These are phyloP conservation scores for Naganishia randhawae DNA, from an alignment of 768 basidiomycete genomes.

Conservation along the genomic window DNA sequence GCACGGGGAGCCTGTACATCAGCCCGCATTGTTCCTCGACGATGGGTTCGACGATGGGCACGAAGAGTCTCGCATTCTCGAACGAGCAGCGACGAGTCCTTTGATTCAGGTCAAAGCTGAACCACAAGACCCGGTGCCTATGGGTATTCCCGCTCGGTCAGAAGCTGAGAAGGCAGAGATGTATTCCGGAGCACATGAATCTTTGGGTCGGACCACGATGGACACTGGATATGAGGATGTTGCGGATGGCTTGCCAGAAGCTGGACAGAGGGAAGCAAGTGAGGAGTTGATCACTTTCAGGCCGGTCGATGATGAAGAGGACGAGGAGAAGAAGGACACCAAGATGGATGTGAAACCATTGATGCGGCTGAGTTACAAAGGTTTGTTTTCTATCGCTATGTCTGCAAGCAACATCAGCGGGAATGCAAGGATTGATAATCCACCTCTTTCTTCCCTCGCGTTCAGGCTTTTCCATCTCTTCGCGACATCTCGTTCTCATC, in stretches of 20 bases:
- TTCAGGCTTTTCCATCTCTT: slow-evolving; percentile 48
- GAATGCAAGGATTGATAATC: too few relatives aligned
- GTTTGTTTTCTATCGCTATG: slow-evolving; percentile 28
- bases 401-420: background rate
- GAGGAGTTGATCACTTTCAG: slow-evolving; percentile 13
- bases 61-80: slow-evolving; percentile 6
- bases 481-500: slow-evolving; percentile 48
- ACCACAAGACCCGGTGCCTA: slow-evolving; percentile 25
- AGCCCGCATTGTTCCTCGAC: background rate
- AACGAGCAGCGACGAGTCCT: slow-evolving; percentile 28
- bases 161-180: slow-evolving; percentile 20
- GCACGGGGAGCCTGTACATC: background rate
- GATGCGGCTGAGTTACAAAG: slow-evolving; percentile 44
- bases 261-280: background rate
- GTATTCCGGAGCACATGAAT: slow-evolving; percentile 12
- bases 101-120: slow-evolving; percentile 30
- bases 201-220: slow-evolving; percentile 14
- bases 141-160: background rate
- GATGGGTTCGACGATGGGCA: background rate
- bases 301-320: slow-evolving; percentile 14
- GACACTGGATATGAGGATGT: slow-evolving; percentile 23
- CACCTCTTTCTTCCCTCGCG: background rate
- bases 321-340: slow-evolving; percentile 31
- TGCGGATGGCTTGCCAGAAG: background rate
- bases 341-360: slow-evolving; percentile 49